Percentiles rank a stretch among this genome's conserved stretches.
Evolutionary conservation across 1,284 basidiomycete genomes (phyloP).

Genomic region (Fereydounia khargensis): DNA sequence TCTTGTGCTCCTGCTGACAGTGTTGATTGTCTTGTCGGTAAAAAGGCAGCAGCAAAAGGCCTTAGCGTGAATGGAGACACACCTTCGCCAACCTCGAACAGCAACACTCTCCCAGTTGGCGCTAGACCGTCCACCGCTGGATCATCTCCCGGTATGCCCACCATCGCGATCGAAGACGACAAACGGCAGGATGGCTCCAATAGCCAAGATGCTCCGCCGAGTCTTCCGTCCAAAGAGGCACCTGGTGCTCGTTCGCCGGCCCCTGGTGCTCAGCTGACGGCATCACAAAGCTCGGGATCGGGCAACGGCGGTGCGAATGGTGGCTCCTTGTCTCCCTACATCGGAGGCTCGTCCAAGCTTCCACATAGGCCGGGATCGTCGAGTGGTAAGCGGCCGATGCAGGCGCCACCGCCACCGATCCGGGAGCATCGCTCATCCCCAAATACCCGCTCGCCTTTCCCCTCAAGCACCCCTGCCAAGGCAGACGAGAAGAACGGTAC

Average conservation of each 20-base stretch:
- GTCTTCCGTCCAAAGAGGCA: neutral
- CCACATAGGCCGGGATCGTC: slow-evolving; percentile 11
- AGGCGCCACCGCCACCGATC: slow-evolving; percentile 26
- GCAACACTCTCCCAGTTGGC: too few relatives aligned
- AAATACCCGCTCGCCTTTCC: neutral
- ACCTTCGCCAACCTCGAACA: too few relatives aligned
- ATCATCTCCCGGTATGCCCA: neutral
- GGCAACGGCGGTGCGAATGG: slow-evolving; percentile 5
- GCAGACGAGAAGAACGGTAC: too few relatives aligned
- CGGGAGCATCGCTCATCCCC: neutral
- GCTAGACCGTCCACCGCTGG: too few relatives aligned
- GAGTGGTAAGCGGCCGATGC: slow-evolving; percentile 21
- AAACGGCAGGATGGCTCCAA: too few relatives aligned
- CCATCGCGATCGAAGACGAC: neutral
- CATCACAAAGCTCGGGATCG: slow-evolving; percentile 2
- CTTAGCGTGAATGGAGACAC: too few relatives aligned
- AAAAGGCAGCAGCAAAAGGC: too few relatives aligned
- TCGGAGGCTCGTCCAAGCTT: neutral
- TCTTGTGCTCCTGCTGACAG: too few relatives aligned
- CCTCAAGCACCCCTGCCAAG: too few relatives aligned
- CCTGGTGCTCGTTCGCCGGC: neutral
- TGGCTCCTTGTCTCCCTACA: slow-evolving; percentile 18
- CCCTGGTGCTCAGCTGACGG: neutral
- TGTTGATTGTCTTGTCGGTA: too few relatives aligned
- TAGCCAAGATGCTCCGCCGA: neutral